Base-by-base conservation (phyloP, 2,329 filamentous ascomycete species). In the Amylocarpus encephaloides region DNA sequence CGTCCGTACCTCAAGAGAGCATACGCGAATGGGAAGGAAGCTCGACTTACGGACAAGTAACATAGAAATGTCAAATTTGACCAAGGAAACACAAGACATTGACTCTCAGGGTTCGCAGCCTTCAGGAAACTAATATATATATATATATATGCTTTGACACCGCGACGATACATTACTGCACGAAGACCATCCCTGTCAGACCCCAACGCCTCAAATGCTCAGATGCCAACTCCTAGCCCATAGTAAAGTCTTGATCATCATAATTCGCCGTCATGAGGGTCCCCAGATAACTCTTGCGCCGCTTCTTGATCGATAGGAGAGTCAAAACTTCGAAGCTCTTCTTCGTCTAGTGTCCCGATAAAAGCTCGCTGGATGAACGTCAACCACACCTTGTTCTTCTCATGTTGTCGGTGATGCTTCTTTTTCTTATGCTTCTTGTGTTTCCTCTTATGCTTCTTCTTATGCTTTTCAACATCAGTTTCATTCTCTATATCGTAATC, bases 291-390 rank as follows among this genome's bases (percentile, higher is more conserved):
- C 13, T n/a, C 30, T 26, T 22, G 41, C 15, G 6, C 45, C 16
- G 30, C 30, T 19, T 41, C 18, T 12, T 16, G n/a, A 22, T 41
- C n/a, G 5, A 12, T 16, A 10, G 5, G 15, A 15, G 5, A 22
- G 22, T 55, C 50, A 42, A 60, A 63, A 43, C 38, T 44, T 50
- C 71, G 64, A 13, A 94, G 73, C 36, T 92, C 81, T 44, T 85
- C 75, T 48, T 79, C 71, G 45, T 80, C 76, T 60, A 86, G 70
- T 3, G 84, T 90, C 35, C 82, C 79, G 18, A 95, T 86, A 70
- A 93, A 95, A 1, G 90, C 90, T 49, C 88, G 81, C 52, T 73
- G 68, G 26, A 94, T 71, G 65, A 95, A 95, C 44, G 84, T 80
- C 53, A 83, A 74, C 90, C 90, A 95, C 5, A 81, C 73, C 65